phyloP scores from a whole-genome alignment of 306 rosid genomes.

The Leucaena leucocephala region DNA sequence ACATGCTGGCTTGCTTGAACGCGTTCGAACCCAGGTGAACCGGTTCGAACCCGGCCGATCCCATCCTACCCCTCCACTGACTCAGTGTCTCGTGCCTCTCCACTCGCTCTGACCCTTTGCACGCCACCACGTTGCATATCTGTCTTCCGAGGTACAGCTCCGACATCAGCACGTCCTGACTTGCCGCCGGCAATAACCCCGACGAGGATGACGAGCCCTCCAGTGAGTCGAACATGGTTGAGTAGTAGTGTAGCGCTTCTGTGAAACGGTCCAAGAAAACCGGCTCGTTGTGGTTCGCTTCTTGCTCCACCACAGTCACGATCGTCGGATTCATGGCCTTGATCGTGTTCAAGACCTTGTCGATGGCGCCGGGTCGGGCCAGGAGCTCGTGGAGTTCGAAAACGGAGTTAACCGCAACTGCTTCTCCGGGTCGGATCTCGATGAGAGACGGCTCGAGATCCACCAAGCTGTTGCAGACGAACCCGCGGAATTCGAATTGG shows the following conservation, averaged over 20 bases:
- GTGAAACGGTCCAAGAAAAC: constrained; percentile 64
- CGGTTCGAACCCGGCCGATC: constrained; percentile 56
- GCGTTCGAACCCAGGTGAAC: constrained; percentile 67
- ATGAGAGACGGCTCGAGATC: constrained; percentile 55
- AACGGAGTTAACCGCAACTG: constrained; percentile 59
- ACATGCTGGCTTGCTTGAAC: constrained; percentile 65
- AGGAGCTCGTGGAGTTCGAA: constrained; percentile 63
- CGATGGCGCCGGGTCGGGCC: constrained; percentile 50
- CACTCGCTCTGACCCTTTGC: constrained; percentile 61
- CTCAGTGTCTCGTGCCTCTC: constrained; percentile 66
- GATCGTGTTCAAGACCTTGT: constrained; percentile 50
- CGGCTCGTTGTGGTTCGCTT: constrained; percentile 62
- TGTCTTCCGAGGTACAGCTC: constrained; percentile 66
- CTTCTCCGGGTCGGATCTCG: constrained; percentile 44
- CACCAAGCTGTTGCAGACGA: constrained; percentile 47
- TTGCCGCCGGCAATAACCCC: constrained; percentile 40
- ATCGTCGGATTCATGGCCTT: constrained; percentile 55
- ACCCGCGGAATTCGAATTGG: constrained; percentile 63
- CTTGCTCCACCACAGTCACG: constrained; percentile 62
- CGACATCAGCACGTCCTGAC: constrained; percentile 51
- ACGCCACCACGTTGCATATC: constrained; percentile 71
- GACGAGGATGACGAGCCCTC: constrained; percentile 47
- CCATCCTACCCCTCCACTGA: constrained; percentile 59
- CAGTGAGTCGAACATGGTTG: constrained; percentile 65
- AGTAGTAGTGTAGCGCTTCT: constrained; percentile 64